Percentiles rank a stretch among this genome's conserved stretches.
These are phyloP conservation scores for Diplodia mutila DNA, from an alignment of 2,329 filamentous ascomycete genomes.

Conservation along the genomic window DNA sequence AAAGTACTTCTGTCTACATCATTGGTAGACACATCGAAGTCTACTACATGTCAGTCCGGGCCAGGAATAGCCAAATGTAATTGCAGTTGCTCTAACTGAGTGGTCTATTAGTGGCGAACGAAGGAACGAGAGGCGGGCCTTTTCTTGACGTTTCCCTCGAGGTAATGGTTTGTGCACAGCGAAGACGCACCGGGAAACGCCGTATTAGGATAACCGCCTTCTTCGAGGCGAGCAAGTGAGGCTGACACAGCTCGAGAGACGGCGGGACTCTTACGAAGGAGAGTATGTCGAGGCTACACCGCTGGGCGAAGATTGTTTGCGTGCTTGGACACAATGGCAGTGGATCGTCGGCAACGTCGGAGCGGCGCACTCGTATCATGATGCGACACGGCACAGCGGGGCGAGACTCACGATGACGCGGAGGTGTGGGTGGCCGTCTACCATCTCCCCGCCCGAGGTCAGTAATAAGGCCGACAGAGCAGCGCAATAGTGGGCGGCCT, in stretches of 20 bases:
- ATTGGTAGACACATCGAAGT: neutral
- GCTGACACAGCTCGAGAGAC: neutral
- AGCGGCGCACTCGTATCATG: slow-evolving; percentile 12
- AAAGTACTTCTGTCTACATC: too few species aligned
- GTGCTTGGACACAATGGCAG: too few species aligned
- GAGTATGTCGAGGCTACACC: too few species aligned
- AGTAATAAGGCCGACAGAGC: neutral
- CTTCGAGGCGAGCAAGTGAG: neutral
- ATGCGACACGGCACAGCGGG: neutral
- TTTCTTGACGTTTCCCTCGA: neutral
- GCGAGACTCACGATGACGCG: slow-evolving; percentile 2
- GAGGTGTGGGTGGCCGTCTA: neutral
- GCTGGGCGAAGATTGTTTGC: too few species aligned
- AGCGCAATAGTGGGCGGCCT: slow-evolving; percentile 16
- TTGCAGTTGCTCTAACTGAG: too few species aligned
- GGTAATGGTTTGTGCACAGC: neutral
- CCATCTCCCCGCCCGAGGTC: neutral
- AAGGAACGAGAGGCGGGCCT: neutral
- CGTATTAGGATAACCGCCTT: neutral
- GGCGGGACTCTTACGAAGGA: neutral
- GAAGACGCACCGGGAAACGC: neutral
- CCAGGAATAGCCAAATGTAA: too few species aligned
- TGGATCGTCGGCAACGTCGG: neutral
- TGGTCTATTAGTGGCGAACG: too few species aligned
- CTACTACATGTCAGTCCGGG: neutral